These are phyloP conservation scores for Bipolaris zeicola DNA, from an alignment of 2,329 filamentous ascomycete species.

Conservation along the genomic window DNA sequence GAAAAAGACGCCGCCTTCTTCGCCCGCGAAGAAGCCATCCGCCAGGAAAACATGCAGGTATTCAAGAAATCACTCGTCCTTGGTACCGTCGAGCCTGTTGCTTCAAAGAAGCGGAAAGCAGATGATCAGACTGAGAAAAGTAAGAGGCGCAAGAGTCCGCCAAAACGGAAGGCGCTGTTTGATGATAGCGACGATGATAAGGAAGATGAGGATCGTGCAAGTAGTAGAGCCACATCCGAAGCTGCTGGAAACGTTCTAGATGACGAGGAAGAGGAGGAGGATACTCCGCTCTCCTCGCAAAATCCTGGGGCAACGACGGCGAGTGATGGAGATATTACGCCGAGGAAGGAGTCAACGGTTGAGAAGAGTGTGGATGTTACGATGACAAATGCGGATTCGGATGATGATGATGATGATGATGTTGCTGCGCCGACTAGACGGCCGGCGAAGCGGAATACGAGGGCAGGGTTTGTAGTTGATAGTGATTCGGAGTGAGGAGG, in stretches of 20 bases:
- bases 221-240: slow-evolving; percentile 37
- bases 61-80: slow-evolving; percentile 55
- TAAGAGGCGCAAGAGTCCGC: slow-evolving; percentile 43
- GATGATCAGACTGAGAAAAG: slow-evolving; percentile 24
- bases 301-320: slow-evolving; percentile 22
- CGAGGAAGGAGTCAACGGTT: slow-evolving; percentile 7
- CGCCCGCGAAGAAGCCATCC: slow-evolving; percentile 70
- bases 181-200: slow-evolving; percentile 38
- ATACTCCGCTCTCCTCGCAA: slow-evolving; percentile 49
- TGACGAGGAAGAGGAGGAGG: slow-evolving; percentile 25
- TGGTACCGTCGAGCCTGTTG: slow-evolving; percentile 44
- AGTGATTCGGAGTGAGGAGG: slow-evolving; percentile 50
- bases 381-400: slow-evolving; percentile 39
- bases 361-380: slow-evolving; percentile 25
- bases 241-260: slow-evolving; percentile 22
- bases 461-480: slow-evolving; percentile 53
- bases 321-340: slow-evolving; percentile 21
- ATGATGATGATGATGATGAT: slow-evolving; percentile 48
- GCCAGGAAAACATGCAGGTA: slow-evolving; percentile 60
- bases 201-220: slow-evolving; percentile 20
- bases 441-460: slow-evolving; percentile 43
- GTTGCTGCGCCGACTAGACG: slow-evolving; percentile 44
- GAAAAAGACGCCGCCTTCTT: slow-evolving; percentile 79
- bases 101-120: slow-evolving; percentile 46
- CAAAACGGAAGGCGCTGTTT: slow-evolving; percentile 37